Percentiles rank a stretch among this genome's conserved stretches.
Evolutionary conservation across 768 basidiomycete genomes (phyloP).

Genomic region (Sporobolomyces phaffii): DNA sequence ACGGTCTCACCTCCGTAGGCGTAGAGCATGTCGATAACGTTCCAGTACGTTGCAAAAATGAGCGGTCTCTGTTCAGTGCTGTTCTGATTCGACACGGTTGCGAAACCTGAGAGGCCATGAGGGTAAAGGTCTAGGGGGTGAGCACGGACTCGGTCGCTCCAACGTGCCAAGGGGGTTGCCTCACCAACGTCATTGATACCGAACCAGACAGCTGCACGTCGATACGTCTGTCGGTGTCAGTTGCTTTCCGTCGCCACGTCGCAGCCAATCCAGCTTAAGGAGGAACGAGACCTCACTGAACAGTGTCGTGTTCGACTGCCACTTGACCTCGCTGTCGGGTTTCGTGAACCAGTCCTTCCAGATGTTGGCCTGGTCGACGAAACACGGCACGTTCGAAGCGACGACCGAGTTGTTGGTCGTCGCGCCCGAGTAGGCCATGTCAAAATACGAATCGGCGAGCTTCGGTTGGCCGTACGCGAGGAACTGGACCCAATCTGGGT

Average conservation of each 20-base stretch:
- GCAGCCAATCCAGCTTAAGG: too few relatives aligned
- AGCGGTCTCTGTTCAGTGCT: not conserved
- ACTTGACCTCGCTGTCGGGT: not conserved
- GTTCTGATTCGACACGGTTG: not conserved
- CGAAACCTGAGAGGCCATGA: too few relatives aligned
- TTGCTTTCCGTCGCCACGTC: too few relatives aligned
- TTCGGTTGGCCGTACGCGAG: not conserved
- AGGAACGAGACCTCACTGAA: not conserved
- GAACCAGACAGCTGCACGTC: constrained; percentile 16
- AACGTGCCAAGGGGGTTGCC: too few relatives aligned
- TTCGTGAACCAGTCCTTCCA: not conserved
- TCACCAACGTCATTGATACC: constrained; percentile 30
- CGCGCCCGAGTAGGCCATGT: constrained; percentile 17
- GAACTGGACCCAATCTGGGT: constrained; percentile 22
- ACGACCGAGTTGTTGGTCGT: not conserved
- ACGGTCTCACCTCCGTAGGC: constrained; percentile 6
- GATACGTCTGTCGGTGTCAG: too few relatives aligned
- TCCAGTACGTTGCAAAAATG: not conserved
- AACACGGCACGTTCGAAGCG: not conserved
- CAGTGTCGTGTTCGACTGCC: not conserved
- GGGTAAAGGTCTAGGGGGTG: too few relatives aligned
- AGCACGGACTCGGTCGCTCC: too few relatives aligned
- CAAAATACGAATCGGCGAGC: constrained; percentile 10
- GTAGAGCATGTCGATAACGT: not conserved
- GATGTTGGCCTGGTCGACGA: constrained; percentile 1